Evolutionary conservation across 345 rosid genomes (phyloP).

Genomic region (Alliaria petiolata): DNA sequence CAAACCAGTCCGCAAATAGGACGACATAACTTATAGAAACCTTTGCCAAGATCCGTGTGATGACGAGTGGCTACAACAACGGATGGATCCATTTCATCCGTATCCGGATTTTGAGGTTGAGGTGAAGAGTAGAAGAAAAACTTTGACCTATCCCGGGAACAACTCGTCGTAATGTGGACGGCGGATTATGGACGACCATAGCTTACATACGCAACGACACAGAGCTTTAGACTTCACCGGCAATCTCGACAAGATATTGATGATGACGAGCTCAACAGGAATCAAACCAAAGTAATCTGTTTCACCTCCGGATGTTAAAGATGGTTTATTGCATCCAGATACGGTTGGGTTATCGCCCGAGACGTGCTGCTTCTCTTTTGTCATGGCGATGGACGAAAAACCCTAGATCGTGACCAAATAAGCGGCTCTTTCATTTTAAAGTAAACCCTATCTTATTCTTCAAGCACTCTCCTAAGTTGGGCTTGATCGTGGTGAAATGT

Average conservation of each 20-base stretch:
- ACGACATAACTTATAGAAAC: too few relatives aligned
- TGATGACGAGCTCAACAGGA: neutral
- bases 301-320: too few relatives aligned
- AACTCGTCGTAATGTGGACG: too few relatives aligned
- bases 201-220: slow-evolving; percentile 9
- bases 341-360: too few relatives aligned
- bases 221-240: neutral
- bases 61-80: neutral
- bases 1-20: neutral
- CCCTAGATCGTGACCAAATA: too few relatives aligned
- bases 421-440: too few relatives aligned
- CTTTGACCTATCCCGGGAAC: neutral
- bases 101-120: neutral
- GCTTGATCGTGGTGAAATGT: too few relatives aligned
- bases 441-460: too few relatives aligned
- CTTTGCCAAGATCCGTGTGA: neutral
- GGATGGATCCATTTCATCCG: neutral
- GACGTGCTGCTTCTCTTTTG: too few relatives aligned
- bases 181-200: neutral
- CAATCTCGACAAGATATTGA: neutral
- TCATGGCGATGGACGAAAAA: too few relatives aligned
- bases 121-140: neutral
- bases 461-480: too few relatives aligned
- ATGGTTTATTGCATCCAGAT: too few relatives aligned
- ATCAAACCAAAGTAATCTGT: neutral